A percentile compares a stretch with the other conserved stretches of the same genome.
Evolutionary conservation across 192 early-diverging fungal genomes (phyloP).

Genomic region (Rhizophagus clarus): DNA sequence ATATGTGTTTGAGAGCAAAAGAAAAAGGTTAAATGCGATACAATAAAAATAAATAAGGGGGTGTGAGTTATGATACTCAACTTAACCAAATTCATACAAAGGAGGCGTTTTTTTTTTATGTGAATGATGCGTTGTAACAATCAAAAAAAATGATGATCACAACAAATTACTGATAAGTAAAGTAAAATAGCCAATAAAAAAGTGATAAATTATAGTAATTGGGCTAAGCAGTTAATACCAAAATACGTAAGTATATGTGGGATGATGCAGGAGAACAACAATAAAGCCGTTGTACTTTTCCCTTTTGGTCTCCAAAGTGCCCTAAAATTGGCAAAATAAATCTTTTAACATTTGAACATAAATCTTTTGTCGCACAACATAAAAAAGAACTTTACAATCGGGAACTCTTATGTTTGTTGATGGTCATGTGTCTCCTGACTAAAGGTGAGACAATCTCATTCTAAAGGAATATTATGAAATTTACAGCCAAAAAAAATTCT

Average conservation of each 20-base stretch:
- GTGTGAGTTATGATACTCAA: background rate
- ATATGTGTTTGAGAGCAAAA: slow-evolving; percentile 9
- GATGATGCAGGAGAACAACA: slow-evolving; percentile 16
- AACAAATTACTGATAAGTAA: slow-evolving; percentile 3
- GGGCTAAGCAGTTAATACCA: background rate
- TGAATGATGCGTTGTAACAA: background rate
- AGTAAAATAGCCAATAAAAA: background rate
- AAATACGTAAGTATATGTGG: background rate
- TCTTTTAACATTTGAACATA: background rate
- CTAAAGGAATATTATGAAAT: no score
- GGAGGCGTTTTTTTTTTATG: slow-evolving; percentile 18
- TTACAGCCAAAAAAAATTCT: no score
- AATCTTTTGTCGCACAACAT: background rate
- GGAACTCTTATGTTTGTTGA: background rate
- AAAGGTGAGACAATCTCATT: background rate
- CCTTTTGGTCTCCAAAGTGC: background rate
- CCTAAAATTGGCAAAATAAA: background rate
- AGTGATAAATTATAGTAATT: background rate
- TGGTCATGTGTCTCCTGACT: background rate
- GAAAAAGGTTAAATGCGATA: background rate
- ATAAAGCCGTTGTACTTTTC: background rate
- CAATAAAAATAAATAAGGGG: slow-evolving; percentile 13
- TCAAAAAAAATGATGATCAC: slow-evolving; percentile 1
- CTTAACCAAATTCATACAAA: slow-evolving; percentile 14
- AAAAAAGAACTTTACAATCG: background rate